Percentiles rank a stretch among this genome's conserved stretches.
Evolutionary conservation across 805 yeast genomes (phyloP).

Genomic region (Suhomyces vadensis): DNA sequence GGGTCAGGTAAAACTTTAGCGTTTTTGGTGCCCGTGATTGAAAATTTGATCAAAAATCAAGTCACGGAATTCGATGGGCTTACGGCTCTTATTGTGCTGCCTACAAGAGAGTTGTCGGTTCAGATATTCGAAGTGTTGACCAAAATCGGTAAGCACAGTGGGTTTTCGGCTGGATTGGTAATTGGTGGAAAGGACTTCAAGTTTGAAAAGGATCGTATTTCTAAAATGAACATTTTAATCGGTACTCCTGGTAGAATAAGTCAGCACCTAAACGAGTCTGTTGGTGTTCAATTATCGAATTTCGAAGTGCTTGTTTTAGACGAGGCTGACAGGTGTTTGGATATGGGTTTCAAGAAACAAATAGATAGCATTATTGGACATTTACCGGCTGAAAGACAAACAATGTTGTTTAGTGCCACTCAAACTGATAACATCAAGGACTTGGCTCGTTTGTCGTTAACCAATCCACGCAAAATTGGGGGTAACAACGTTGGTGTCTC

Average conservation of each 20-base stretch:
- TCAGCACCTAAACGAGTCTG: slow-evolving; percentile 89
- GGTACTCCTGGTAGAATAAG: slow-evolving; percentile 91
- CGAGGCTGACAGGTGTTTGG: slow-evolving; percentile 91
- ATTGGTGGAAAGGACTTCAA: slow-evolving; percentile 91
- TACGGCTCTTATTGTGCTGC: slow-evolving; percentile 87
- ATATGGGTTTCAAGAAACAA: slow-evolving; percentile 88
- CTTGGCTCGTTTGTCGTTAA: slow-evolving; percentile 74
- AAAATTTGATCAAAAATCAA: slow-evolving; percentile 61
- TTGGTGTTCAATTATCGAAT: slow-evolving; percentile 72
- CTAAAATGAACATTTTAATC: slow-evolving; percentile 75
- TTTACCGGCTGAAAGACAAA: slow-evolving; percentile 79
- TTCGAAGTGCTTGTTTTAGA: slow-evolving; percentile 80
- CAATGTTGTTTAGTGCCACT: slow-evolving; percentile 84
- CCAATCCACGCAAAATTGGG: slow-evolving; percentile 51
- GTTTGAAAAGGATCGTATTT: slow-evolving; percentile 77
- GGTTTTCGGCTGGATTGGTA: slow-evolving; percentile 85
- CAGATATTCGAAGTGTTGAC: slow-evolving; percentile 86
- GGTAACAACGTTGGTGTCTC: slow-evolving; percentile 26
- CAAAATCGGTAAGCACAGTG: slow-evolving; percentile 73
- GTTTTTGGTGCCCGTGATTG: slow-evolving; percentile 78
- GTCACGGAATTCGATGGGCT: slow-evolving; percentile 87
- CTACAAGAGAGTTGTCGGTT: slow-evolving; percentile 88
- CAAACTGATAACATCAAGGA: slow-evolving; percentile 82
- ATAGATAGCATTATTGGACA: slow-evolving; percentile 77
- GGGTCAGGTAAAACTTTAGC: slow-evolving; percentile 92